These are phyloP conservation scores for Candida tibetensis DNA, from an alignment of 805 yeast species.

Conservation along the genomic window DNA sequence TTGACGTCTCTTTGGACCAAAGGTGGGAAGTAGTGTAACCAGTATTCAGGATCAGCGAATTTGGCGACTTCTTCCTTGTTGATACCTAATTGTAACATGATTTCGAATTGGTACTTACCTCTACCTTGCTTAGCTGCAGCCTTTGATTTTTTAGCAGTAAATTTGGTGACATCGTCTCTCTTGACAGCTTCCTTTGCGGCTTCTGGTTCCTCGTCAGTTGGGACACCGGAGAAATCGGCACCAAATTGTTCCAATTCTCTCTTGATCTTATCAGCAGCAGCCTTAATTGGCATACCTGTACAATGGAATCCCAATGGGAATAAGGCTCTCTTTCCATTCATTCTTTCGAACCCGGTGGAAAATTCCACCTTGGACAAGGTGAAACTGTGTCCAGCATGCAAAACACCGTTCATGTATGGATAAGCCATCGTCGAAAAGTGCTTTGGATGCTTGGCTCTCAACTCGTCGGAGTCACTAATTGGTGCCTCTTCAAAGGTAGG, in stretches of 20 bases:
- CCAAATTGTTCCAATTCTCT: slow-evolving; percentile 94
- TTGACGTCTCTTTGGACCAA: slow-evolving; percentile 77
- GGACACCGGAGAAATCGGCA: slow-evolving; percentile 65
- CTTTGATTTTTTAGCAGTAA: slow-evolving; percentile 89
- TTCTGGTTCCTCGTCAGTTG: slow-evolving; percentile 52
- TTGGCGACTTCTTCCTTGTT: slow-evolving; percentile 76
- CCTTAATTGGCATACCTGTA: slow-evolving; percentile 97
- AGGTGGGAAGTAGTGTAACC: slow-evolving; percentile 93
- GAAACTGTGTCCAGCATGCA: slow-evolving; percentile 97
- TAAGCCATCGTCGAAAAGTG: slow-evolving; percentile 93
- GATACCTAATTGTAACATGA: slow-evolving; percentile 92
- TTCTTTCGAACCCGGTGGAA: slow-evolving; percentile 89
- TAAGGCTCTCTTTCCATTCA: slow-evolving; percentile 87
- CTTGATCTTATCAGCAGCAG: slow-evolving; percentile 91
- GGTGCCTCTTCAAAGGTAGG: slow-evolving; percentile 67
- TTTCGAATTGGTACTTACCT: slow-evolving; percentile 92
- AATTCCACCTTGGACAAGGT: slow-evolving; percentile 93
- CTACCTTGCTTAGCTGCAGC: slow-evolving; percentile 92
- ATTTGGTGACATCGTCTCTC: slow-evolving; percentile 82
- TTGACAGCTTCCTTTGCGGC: slow-evolving; percentile 29
- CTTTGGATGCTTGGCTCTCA: slow-evolving; percentile 80
- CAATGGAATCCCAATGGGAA: slow-evolving; percentile 98
- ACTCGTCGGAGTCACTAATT: slow-evolving; percentile 53
- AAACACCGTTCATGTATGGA: slow-evolving; percentile 98
- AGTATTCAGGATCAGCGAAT: slow-evolving; percentile 88